Percentiles rank a stretch among this genome's conserved stretches.
Evolutionary conservation across 2,329 filamentous ascomycete genomes (phyloP).

Genomic region (Colletotrichum shisoi): DNA sequence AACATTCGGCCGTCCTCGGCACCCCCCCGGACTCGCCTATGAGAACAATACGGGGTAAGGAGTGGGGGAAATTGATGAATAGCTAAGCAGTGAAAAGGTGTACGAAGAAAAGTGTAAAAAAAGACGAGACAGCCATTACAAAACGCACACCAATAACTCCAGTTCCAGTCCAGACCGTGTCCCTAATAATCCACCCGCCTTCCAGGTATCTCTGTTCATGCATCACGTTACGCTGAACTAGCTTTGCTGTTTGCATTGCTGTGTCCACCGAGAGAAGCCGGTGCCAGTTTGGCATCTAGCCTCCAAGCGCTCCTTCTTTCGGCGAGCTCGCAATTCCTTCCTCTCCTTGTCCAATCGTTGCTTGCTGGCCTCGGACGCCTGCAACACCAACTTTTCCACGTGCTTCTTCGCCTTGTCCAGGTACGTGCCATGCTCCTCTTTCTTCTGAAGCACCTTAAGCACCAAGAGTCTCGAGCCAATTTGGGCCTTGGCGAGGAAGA

Average conservation of each 20-base stretch:
- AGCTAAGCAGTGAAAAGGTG: conserved; percentile 22
- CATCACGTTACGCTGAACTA: conserved; percentile 20
- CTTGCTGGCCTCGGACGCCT: conserved; percentile 45
- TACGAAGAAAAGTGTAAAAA: conserved; percentile 16
- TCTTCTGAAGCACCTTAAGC: conserved; percentile 62
- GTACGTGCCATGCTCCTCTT: conserved; percentile 57
- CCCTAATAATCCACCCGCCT: conserved; percentile 15
- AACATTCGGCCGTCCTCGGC: not conserved
- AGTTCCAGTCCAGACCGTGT: conserved; percentile 16
- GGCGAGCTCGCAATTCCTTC: conserved; percentile 44
- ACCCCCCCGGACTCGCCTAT: conserved; percentile 3
- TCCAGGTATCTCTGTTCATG: conserved; percentile 36
- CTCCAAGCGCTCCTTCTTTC: conserved; percentile 43
- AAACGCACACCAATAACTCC: conserved; percentile 32
- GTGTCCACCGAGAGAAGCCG: conserved; percentile 39
- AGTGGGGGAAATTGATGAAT: conserved; percentile 10
- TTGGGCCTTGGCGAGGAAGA: conserved; percentile 62
- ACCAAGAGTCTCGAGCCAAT: conserved; percentile 65
- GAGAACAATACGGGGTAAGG: conserved; percentile 15
- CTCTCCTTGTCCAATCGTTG: conserved; percentile 44
- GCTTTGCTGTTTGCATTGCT: conserved; percentile 38
- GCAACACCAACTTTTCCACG: conserved; percentile 39
- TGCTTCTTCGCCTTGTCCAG: conserved; percentile 53
- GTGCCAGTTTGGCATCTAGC: conserved; percentile 40
- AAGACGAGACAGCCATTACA: conserved; percentile 22